Base-by-base conservation (phyloP, 345 rosid species). In the Lepidium sativum region DNA sequence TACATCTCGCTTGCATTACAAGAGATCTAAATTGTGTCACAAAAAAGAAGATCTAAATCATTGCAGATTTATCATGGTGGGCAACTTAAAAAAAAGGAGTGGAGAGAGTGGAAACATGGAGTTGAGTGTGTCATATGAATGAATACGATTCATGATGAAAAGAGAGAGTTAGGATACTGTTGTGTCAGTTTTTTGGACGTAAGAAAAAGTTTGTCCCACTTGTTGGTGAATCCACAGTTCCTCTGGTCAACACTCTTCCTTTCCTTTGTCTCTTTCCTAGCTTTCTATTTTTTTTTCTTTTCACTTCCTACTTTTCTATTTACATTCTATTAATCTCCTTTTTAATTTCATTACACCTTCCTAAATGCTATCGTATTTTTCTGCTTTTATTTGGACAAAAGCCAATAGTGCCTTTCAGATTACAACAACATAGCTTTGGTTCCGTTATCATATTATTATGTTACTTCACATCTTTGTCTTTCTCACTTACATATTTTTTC, bases 211-310 rank as follows among this genome's bases (percentile, higher is more conserved):
- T 71, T 71, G 75, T 71, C 75, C 70, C 70, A 71, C 54, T 71
- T 71, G 75, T 71, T 65, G 75, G 75, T 71, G 60, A 63, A 71
- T 71, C 70, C 70, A 71, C 75, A 71, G 75, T 71, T 43, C 65
- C 70, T 48, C 47, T 64, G 39, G 70, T 64, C 75, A 71, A 71
- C 70, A 64, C 70, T 49, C 54, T 63, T 70, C 44, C 17, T 45
- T 71, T 23, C 42, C 29, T 9, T 71, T 71, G 70, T 71, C 70
- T 49, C 48, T 71, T 64, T 63, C 59, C 40, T 48, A 47, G 64
- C 58, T 63, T 71, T 71, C 65, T 65, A 56, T 64, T 63, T 56
- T 71, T 16, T 71, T 71, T 71, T 65, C 70, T 57, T 50, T 66
- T 57, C 66, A 64, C 60, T 64, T 71, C 75, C 41, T 64, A 71